These are phyloP conservation scores for Leptosphaerulina australis DNA, from an alignment of 2,329 filamentous ascomycete species.

Conservation along the genomic window DNA sequence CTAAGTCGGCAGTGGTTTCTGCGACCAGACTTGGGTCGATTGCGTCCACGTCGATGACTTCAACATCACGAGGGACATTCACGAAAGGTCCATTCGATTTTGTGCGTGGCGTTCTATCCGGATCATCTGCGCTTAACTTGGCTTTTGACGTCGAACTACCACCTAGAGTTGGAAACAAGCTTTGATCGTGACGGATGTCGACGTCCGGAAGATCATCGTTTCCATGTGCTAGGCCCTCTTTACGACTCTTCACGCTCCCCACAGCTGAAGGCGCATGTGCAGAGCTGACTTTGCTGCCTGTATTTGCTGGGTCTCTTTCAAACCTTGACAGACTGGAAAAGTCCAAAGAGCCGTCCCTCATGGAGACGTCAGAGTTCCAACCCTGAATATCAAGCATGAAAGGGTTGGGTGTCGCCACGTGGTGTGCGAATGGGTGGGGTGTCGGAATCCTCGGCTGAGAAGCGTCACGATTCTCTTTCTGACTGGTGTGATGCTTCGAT, in stretches of 20 bases:
- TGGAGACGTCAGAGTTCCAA: conserved; percentile 29
- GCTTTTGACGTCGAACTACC: background rate
- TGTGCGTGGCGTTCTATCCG: background rate
- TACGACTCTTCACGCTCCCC: conserved; percentile 32
- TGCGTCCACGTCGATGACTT: conserved; percentile 33
- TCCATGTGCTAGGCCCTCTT: conserved; percentile 29
- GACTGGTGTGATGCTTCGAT: conserved; percentile 13
- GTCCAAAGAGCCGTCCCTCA: conserved; percentile 29
- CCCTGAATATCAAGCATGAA: conserved; percentile 20
- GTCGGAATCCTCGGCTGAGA: conserved; percentile 21
- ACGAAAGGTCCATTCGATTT: conserved; percentile 1
- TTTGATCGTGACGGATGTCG: conserved; percentile 26
- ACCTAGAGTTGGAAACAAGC: conserved; percentile 9
- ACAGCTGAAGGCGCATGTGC: conserved; percentile 21
- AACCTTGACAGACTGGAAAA: conserved; percentile 23
- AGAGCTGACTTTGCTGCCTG: conserved; percentile 24
- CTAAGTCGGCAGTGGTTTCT: conserved; percentile 4
- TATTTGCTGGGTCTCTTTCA: conserved; percentile 5
- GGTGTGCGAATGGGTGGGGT: conserved; percentile 16
- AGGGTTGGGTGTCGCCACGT: conserved; percentile 30
- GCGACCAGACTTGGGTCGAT: conserved; percentile 20
- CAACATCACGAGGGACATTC: conserved; percentile 9
- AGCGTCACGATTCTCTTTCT: conserved; percentile 28
- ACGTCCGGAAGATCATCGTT: conserved; percentile 5
- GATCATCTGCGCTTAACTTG: background rate